Conservation (phyloP, 2,329 filamentous ascomycete species). For the Thermothelomyces thermophilus region DNA sequence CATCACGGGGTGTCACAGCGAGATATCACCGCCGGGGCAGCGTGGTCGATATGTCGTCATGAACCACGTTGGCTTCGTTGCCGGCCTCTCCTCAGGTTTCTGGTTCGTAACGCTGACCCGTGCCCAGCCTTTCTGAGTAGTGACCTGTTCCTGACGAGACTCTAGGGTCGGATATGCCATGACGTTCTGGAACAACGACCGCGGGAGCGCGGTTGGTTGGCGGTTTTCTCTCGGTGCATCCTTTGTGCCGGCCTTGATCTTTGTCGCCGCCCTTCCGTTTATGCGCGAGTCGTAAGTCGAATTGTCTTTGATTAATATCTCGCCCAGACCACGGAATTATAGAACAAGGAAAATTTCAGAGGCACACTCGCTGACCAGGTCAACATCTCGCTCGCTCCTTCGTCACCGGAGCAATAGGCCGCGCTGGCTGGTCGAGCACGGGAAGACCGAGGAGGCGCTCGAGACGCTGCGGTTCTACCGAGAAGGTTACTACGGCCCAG, state of each 20-base stretch:
- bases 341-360: too few species aligned
- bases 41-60: slow-evolving; percentile 51
- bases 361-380: neutral
- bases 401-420: slow-evolving; percentile 33
- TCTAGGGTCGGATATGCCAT: slow-evolving; percentile 49
- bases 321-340: too few species aligned
- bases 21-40: slow-evolving; percentile 47
- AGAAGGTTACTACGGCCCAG: slow-evolving; percentile 34
- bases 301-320: too few species aligned
- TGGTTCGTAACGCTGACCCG: slow-evolving; percentile 35
- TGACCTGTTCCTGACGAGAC: neutral
- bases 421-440: slow-evolving; percentile 51
- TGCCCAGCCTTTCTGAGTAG: too few species aligned
- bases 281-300: slow-evolving; percentile 46
- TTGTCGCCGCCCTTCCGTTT: slow-evolving; percentile 44
- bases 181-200: slow-evolving; percentile 43
- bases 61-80: slow-evolving; percentile 53
- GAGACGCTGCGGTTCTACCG: slow-evolving; percentile 43
- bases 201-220: slow-evolving; percentile 45
- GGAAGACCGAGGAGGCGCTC: slow-evolving; percentile 37
- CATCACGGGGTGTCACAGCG: slow-evolving; percentile 31
- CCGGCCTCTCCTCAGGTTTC: slow-evolving; percentile 47
- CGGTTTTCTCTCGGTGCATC: slow-evolving; percentile 45
- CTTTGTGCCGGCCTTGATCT: slow-evolving; percentile 44
- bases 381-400: neutral